Evolutionary conservation across 805 yeast species (phyloP).

Genomic region (Metschnikowia cerradonensis): DNA sequence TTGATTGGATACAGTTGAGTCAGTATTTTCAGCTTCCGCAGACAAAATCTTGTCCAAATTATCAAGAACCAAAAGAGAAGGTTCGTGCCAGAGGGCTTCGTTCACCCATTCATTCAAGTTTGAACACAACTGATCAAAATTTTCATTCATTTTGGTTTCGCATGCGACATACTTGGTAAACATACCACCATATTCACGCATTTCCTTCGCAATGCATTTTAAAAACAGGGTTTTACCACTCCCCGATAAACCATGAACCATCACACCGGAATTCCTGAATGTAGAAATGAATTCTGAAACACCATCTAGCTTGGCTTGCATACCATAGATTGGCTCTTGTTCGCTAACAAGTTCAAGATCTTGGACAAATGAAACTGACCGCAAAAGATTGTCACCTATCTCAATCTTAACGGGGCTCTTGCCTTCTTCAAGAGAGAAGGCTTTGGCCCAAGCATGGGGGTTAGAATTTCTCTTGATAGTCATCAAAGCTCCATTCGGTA

Average conservation of each 20-base stretch:
- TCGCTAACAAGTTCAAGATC: constrained; percentile 8
- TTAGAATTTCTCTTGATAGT: constrained; percentile 48
- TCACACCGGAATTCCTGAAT: constrained; percentile 48
- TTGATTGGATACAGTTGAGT: constrained; percentile 59
- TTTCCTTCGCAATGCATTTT: constrained; percentile 33
- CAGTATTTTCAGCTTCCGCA: constrained; percentile 58
- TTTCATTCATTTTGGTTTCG: constrained; percentile 54
- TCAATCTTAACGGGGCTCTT: constrained; percentile 39
- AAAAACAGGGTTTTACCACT: constrained; percentile 71
- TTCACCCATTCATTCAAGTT: constrained; percentile 42
- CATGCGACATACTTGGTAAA: constrained; percentile 49
- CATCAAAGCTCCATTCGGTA: constrained; percentile 61
- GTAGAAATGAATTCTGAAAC: constrained; percentile 39
- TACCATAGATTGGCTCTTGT: constrained; percentile 48
- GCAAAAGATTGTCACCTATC: constrained; percentile 46
- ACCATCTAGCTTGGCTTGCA: constrained; percentile 42
- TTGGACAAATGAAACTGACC: constrained; percentile 40
- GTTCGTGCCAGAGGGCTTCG: constrained; percentile 70
- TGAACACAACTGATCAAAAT: constrained; percentile 42
- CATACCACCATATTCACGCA: constrained; percentile 41
- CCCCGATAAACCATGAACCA: constrained; percentile 73
- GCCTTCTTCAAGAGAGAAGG: constrained; percentile 23
- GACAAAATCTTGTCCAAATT: constrained; percentile 72
- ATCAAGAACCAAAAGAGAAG: constrained; percentile 71
- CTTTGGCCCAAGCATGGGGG: constrained; percentile 38